These are phyloP conservation scores for Cladosporium sphaerospermum DNA, from an alignment of 2,329 filamentous ascomycete genomes.

Conservation along the genomic window DNA sequence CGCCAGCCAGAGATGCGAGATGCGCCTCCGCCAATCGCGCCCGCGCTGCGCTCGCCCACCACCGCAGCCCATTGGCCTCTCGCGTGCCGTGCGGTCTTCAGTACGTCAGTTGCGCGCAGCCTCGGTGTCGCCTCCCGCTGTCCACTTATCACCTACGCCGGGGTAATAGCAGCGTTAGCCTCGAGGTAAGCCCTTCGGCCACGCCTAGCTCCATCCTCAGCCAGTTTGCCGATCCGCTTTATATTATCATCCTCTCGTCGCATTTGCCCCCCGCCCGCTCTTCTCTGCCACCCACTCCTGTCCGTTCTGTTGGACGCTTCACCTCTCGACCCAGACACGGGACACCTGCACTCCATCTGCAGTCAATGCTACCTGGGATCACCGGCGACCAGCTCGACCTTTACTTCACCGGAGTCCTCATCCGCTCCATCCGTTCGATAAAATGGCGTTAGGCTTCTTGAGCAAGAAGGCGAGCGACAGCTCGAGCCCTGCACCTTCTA, in stretches of 20 bases:
- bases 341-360: background rate
- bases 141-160: background rate
- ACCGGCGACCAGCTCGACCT: conserved; percentile 19
- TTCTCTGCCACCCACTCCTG: background rate
- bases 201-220: conserved; percentile 1
- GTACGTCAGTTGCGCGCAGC: conserved; percentile 3
- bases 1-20: no score
- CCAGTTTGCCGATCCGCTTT: background rate
- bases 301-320: background rate
- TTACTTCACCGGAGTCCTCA: conserved; percentile 26
- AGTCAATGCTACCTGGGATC: conserved; percentile 21
- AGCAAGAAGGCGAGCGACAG: conserved; percentile 10
- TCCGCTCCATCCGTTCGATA: conserved; percentile 40
- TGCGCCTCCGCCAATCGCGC: background rate
- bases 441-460: conserved; percentile 45
- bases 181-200: background rate
- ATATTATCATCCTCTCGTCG: background rate
- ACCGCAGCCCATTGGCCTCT: background rate
- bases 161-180: background rate
- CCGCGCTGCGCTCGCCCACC: background rate
- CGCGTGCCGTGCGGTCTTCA: background rate
- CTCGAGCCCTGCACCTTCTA: background rate
- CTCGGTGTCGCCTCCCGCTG: background rate
- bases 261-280: background rate
- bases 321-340: background rate